Base-by-base conservation (phyloP, 176 grass and related monocot genomes). In the Cenchrus purpureus region DNA sequence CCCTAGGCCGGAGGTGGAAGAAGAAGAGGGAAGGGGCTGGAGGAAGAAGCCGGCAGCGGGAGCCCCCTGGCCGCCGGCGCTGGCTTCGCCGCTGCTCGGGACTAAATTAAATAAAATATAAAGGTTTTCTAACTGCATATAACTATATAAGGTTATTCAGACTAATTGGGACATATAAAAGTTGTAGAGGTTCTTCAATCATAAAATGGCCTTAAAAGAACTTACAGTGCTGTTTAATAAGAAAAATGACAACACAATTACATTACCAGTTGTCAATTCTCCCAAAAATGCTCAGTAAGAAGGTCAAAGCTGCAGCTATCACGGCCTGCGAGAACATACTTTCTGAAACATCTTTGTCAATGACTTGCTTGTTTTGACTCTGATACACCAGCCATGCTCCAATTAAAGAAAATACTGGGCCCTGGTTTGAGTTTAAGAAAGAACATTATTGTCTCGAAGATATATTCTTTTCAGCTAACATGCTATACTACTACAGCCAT, bases 301-400 rank as follows among this genome's bases (percentile, higher is more conserved):
- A 91, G 83, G 86, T 87, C 66, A 95, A 75, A 77, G 84, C 54
- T 71, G 91, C 90, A 50, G 89, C 88, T 15, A 80, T 53, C 28
- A 95, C 88, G 62, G 94, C 94, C 74, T 90, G 90, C 50, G 40
- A 76, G 87, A 93, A 95, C 88, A 91, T 89, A 80, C 45, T 89
- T 78, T 92, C 88, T 85, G 90, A 79, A 74, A 87, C 81, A 15
- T 93, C 80, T 66, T 92, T 95, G 64, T 77, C 67, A 75, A 86
- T 64, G 68, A 81, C 77, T 82, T 91, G 79, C 80, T 95, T 93
- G 44, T 92, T 95, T 77, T 95, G 94, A 52, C 85, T 76, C 86
- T 95, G 94, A 84, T 95, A 91, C 11, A 92, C 73, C 65, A 95
- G 84, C 94, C 94, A 95, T 32, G 88, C 94, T 79, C 94, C 94